Evolutionary conservation across 2,329 filamentous ascomycete genomes (phyloP), one percentile per base, ranked within the genome.

Genomic region (Fusarium globosum): DNA sequence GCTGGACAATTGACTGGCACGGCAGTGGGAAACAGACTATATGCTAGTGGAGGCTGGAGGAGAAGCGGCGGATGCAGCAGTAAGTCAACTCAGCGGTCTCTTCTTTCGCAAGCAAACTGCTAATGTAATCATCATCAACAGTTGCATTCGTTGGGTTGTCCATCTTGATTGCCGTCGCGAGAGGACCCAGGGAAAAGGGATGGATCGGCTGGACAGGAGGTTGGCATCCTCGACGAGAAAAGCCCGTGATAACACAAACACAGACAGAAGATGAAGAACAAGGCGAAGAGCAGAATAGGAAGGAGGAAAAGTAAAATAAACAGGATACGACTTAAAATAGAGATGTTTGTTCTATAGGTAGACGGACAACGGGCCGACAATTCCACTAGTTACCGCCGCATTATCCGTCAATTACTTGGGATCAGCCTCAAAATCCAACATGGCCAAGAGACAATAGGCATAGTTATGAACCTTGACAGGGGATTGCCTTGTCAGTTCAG

Each of bases 1-100:
- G 90, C 88, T 35, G 94, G 94, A 0, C 94, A 96, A 83, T 75
- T 96, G 52, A 91, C 91, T 4, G 93, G 93, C 0, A 92, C 90
- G 0, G 85, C 88, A 4, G 88, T 89, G 9, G 88, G 89, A 0
- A 89, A 88, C 69, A 81, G 84, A 23, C 78, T 89, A 4, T 89
- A 88, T 64, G 86, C 86, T 1, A 76, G 82, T 36, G 87, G 87
- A 3, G 87, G 87, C 0, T 89, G 87, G 87, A 81, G 78, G 13
- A 85, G 82, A 69, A 88, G 86, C 61, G 84, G 86, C 1, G 82
- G 80, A 13, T 83, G 71, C 30, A 77, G 78, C 62, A 81, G 79
- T 81, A 72, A 70, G 72, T 70, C 15, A 26, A 30, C 13, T 14
- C 18, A 16, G 4, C n/a, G 64, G 70, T 18, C 3, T 36, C 20